These are phyloP conservation scores for carrot (Daucus carota) DNA, from an alignment of 129 eudicot species.

Conservation along the genomic window DH1_v3.0 NC_030387.2:39309001-39309500, in stretches of 20 bases:
- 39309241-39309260: slow-evolving; percentile 80
- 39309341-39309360: slow-evolving; percentile 23
- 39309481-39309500: slow-evolving; percentile 36
- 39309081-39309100: slow-evolving; percentile 85
- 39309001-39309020: slow-evolving; percentile 69
- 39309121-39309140: slow-evolving; percentile 68
- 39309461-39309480: slow-evolving; percentile 27
- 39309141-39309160: slow-evolving; percentile 74
- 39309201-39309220: slow-evolving; percentile 73
- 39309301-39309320: slow-evolving; percentile 65
- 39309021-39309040: slow-evolving; percentile 11
- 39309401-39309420: background rate
- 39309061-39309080: slow-evolving; percentile 80
- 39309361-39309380: background rate
- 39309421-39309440: background rate
- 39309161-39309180: slow-evolving; percentile 75
- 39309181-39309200: slow-evolving; percentile 93
- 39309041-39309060: slow-evolving; percentile 55
- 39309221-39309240: slow-evolving; percentile 50
- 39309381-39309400: background rate
- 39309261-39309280: slow-evolving; percentile 49
- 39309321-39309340: slow-evolving; percentile 39
- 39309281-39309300: slow-evolving; percentile 43
- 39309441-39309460: slow-evolving; percentile 39
- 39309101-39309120: slow-evolving; percentile 72